Evolutionary conservation across 129 eudicot genomes (phyloP).

Genomic region (Dittrichia graveolens): DNA sequence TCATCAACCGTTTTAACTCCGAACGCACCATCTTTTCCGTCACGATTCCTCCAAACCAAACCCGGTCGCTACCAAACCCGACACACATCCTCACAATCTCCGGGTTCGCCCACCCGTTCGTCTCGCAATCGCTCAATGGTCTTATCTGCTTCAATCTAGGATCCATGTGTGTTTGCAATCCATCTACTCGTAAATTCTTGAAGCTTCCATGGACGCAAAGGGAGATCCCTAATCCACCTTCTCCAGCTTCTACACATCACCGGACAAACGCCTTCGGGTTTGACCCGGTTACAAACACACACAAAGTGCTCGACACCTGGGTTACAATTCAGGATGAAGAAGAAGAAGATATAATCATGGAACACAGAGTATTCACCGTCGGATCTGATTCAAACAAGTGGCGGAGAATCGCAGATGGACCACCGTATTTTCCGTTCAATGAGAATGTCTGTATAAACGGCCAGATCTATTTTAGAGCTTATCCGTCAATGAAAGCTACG

Average conservation of each 20-base stretch:
- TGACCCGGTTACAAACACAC: conserved; percentile 30
- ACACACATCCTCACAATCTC: conserved; percentile 36
- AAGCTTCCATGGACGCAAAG: conserved; percentile 35
- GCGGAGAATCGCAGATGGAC: conserved; percentile 31
- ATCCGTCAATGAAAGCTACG: conserved; percentile 8
- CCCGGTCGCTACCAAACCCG: conserved; percentile 26
- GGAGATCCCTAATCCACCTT: background rate
- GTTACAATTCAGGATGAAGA: conserved; percentile 18
- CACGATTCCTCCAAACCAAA: conserved; percentile 27
- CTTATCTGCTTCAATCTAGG: conserved; percentile 34
- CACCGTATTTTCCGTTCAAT: conserved; percentile 29
- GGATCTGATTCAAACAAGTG: conserved; percentile 22
- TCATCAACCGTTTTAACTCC: conserved; percentile 35
- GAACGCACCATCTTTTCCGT: conserved; percentile 35
- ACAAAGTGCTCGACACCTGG: conserved; percentile 43
- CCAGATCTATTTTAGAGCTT: conserved; percentile 34
- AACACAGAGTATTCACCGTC: conserved; percentile 34
- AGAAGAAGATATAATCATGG: conserved; percentile 24
- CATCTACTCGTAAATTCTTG: conserved; percentile 32
- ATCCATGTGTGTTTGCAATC: conserved; percentile 40
- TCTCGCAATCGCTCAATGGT: conserved; percentile 34
- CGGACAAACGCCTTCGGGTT: conserved; percentile 35
- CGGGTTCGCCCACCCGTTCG: conserved; percentile 38
- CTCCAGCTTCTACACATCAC: conserved; percentile 23
- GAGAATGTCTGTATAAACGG: conserved; percentile 32